Evolutionary conservation across 78 protist genomes (phyloP).

Genomic region (Dictyostelium citrinum): DNA sequence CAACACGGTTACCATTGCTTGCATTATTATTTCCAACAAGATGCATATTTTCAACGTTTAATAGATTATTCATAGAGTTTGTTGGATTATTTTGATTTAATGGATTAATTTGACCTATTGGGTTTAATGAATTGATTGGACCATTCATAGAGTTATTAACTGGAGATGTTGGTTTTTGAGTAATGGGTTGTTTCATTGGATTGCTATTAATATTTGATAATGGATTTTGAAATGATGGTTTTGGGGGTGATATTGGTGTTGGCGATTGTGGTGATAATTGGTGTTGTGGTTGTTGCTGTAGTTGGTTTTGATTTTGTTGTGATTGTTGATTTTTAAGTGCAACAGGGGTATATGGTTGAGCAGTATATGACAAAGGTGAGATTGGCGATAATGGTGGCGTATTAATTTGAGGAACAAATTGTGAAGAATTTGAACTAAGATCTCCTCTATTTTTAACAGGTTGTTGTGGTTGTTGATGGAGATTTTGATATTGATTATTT

Average conservation of each 20-base stretch:
- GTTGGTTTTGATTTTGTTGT: constrained; percentile 28
- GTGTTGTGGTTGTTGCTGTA: constrained; percentile 5
- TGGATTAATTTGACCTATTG: neutral
- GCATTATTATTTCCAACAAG: neutral
- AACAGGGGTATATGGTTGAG: neutral
- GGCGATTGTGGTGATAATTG: neutral
- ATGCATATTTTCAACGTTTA: neutral
- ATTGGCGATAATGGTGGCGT: constrained; percentile 17
- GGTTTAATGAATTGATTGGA: neutral
- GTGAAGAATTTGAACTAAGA: neutral
- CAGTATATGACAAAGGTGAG: neutral
- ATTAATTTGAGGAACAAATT: neutral
- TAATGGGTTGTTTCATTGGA: neutral
- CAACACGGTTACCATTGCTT: neutral
- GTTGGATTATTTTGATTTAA: neutral
- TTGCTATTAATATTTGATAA: neutral
- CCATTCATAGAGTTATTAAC: neutral
- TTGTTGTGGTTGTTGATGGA: neutral
- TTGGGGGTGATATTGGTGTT: neutral
- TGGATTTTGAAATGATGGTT: neutral
- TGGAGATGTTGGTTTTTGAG: neutral
- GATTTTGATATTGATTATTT: neutral
- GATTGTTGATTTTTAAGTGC: neutral
- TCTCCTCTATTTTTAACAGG: neutral
- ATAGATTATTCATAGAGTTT: neutral